Percentiles rank a stretch among this genome's conserved stretches.
These are phyloP conservation scores for Sclerotinia glacialis DNA, from an alignment of 2,329 filamentous ascomycete species.

Conservation along the genomic window DNA sequence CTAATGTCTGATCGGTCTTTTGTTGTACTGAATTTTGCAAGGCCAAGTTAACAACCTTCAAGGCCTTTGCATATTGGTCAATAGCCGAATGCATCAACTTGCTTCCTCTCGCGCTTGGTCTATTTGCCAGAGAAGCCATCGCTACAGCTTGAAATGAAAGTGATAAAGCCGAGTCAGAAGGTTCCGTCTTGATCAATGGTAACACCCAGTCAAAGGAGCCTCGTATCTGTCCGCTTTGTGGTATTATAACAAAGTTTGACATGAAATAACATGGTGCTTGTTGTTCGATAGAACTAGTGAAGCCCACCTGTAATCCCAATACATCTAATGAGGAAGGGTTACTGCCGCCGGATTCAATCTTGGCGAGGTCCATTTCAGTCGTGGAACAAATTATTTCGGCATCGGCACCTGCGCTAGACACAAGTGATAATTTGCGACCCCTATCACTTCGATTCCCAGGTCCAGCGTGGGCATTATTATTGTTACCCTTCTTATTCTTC, in stretches of 20 bases:
- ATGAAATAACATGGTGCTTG: constrained; percentile 59
- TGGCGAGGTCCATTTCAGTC: constrained; percentile 3
- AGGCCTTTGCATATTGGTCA: constrained; percentile 54
- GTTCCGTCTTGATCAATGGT: constrained; percentile 51
- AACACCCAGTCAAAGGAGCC: constrained; percentile 60
- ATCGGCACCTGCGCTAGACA: not conserved
- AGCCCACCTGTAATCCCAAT: not conserved
- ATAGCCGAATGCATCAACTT: constrained; percentile 44
- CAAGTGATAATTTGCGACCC: constrained; percentile 20
- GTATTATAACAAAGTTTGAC: constrained; percentile 58
- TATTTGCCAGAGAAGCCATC: constrained; percentile 55
- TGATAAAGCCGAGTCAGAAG: constrained; percentile 48
- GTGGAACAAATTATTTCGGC: not conserved
- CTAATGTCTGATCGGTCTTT: constrained; percentile 56
- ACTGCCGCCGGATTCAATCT: constrained; percentile 31
- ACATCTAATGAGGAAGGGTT: constrained; percentile 28
- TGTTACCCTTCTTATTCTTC: constrained; percentile 45
- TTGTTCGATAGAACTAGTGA: constrained; percentile 51
- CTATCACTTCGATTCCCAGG: not conserved
- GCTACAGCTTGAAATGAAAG: constrained; percentile 60
- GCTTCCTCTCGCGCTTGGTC: constrained; percentile 41
- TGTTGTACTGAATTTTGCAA: constrained; percentile 50
- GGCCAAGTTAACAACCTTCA: constrained; percentile 52
- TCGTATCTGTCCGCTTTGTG: constrained; percentile 48
- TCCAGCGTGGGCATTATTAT: not conserved